Conservation (phyloP, 345 rosid species). For the Sonneratia caseolaris region DNA sequence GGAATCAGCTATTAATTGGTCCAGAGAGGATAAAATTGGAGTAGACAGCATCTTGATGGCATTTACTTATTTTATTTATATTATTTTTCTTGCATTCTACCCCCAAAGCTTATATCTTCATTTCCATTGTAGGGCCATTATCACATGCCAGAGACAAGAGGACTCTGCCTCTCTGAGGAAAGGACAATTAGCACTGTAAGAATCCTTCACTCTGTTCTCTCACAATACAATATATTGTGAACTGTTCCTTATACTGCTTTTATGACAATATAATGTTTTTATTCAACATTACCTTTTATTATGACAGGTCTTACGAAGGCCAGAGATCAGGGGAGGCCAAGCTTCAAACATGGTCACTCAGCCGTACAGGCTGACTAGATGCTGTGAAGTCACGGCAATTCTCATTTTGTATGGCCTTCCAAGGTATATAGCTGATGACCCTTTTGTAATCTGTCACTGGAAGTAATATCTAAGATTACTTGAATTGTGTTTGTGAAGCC, state of each 20-base stretch:
- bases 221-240: not conserved
- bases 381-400: conserved; percentile 96
- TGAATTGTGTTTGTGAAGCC: not conserved
- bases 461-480: not conserved
- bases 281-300: not conserved
- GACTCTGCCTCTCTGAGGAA: conserved; percentile 95
- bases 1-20: not conserved
- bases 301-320: conserved; percentile 53
- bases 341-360: conserved; percentile 57
- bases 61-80: not conserved
- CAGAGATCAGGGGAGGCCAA: conserved; percentile 48
- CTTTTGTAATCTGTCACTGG: not conserved
- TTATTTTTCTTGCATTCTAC: not conserved
- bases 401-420: conserved; percentile 94
- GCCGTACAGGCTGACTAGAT: conserved; percentile 66
- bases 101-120: not conserved
- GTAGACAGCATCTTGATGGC: not conserved
- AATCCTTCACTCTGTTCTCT: conserved; percentile 4
- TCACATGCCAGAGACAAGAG: conserved; percentile 98
- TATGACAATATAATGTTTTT: not conserved
- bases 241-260: not conserved
- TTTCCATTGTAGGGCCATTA: conserved; percentile 64
- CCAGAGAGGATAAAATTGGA: not conserved
- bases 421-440: conserved; percentile 32
- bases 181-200: conserved; percentile 79